Conservation (phyloP, 1,139 yeast genomes). For the Lodderomyces pseudojiufengensis region DNA sequence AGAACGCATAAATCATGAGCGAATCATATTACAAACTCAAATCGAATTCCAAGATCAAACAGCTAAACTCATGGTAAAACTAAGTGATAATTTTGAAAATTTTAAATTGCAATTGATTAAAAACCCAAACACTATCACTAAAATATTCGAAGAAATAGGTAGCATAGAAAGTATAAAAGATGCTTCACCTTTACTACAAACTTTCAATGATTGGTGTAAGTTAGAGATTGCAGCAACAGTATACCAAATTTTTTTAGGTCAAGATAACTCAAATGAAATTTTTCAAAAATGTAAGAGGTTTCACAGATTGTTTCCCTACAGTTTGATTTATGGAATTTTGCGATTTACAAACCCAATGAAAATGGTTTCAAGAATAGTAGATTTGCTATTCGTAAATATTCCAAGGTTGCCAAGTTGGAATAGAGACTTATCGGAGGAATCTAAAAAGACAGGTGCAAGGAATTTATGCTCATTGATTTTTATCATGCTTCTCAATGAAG, state of each 20-base stretch:
- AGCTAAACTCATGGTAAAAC: constrained; percentile 32
- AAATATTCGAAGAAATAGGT: constrained; percentile 64
- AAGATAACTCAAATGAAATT: constrained; percentile 73
- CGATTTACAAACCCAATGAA: constrained; percentile 83
- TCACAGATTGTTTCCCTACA: constrained; percentile 75
- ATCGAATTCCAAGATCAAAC: constrained; percentile 71
- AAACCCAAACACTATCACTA: constrained; percentile 47
- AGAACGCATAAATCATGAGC: constrained; percentile 58
- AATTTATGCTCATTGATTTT: constrained; percentile 69
- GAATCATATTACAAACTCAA: constrained; percentile 59
- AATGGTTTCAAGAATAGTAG: constrained; percentile 72
- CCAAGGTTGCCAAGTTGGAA: constrained; percentile 26
- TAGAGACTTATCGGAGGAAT: constrained; percentile 9
- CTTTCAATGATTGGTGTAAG: constrained; percentile 77
- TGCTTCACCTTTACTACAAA: constrained; percentile 63
- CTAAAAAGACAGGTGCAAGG: constrained; percentile 48
- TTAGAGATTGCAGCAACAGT: constrained; percentile 81
- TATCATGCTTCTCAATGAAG: constrained; percentile 73
- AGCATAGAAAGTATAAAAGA: constrained; percentile 49
- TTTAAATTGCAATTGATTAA: constrained; percentile 51
- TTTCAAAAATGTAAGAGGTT: constrained; percentile 64
- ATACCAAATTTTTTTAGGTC: constrained; percentile 74
- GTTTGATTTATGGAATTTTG: constrained; percentile 67
- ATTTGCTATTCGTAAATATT: constrained; percentile 75
- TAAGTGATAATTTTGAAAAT: constrained; percentile 49